A percentile compares a stretch with the other conserved stretches of the same genome.
Conservation (phyloP, 331 rosid species). For the Malus hybrid region DNA sequence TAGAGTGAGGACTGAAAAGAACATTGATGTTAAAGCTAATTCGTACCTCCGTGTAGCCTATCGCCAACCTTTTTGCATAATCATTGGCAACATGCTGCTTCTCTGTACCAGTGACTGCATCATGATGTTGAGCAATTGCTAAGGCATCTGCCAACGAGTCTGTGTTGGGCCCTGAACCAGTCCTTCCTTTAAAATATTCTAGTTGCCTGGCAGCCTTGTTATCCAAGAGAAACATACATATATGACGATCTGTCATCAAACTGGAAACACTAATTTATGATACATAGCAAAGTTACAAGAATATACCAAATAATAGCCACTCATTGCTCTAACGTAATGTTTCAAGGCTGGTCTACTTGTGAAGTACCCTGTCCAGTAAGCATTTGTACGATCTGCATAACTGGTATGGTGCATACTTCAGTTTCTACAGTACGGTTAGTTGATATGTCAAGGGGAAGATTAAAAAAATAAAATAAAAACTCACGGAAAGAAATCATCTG, state of each 20-base stretch:
- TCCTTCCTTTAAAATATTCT: constrained; percentile 74
- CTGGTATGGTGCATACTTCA: constrained; percentile 33
- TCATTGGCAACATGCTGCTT: constrained; percentile 62
- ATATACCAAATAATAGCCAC: constrained; percentile 86
- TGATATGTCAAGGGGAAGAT: neutral
- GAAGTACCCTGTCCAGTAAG: constrained; percentile 95
- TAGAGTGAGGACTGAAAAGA: neutral
- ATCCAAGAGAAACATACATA: constrained; percentile 5
- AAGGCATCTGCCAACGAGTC: constrained; percentile 86
- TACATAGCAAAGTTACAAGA: constrained; percentile 3
- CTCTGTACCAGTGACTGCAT: constrained; percentile 48
- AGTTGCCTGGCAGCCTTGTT: constrained; percentile 86
- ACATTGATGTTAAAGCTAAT: neutral
- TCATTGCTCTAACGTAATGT: constrained; percentile 65
- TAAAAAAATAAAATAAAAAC: constrained; percentile 26
- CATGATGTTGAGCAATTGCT: constrained; percentile 62
- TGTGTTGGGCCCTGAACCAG: constrained; percentile 51
- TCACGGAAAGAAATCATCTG: constrained; percentile 88
- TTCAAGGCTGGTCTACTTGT: constrained; percentile 89
- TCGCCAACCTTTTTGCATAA: constrained; percentile 48
- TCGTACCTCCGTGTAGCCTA: constrained; percentile 44
- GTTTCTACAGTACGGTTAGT: neutral
- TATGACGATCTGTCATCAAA: neutral
- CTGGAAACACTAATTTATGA: neutral
- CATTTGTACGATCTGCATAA: constrained; percentile 83